A percentile compares a stretch with the other conserved stretches of the same genome.
phyloP scores from a whole-genome alignment of 2,329 filamentous ascomycete species.

The Pseudogymnoascus sp. region DNA sequence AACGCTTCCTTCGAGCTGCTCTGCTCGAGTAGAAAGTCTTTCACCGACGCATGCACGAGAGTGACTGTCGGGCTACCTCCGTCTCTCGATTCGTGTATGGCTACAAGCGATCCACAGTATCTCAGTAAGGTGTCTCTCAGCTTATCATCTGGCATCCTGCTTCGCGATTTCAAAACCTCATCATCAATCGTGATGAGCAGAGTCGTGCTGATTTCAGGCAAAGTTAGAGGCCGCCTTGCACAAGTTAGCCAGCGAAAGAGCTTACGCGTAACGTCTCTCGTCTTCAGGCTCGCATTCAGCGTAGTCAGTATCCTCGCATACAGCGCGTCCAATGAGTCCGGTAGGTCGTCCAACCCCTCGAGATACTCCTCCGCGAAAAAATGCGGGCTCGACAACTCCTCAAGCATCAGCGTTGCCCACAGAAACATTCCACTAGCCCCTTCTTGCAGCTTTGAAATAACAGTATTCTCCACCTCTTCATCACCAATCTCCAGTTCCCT shows the following conservation, averaged over 20 bases:
- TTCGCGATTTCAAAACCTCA: background rate
- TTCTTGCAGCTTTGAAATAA: background rate
- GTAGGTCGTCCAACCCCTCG: background rate
- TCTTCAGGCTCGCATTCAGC: background rate
- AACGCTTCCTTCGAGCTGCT: background rate
- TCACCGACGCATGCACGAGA: conserved; percentile 1
- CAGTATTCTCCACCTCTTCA: conserved; percentile 6
- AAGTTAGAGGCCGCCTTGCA: background rate
- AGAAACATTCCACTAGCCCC: conserved; percentile 14
- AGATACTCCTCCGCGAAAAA: conserved; percentile 3
- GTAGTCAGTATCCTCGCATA: conserved; percentile 3
- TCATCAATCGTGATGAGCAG: conserved; percentile 6
- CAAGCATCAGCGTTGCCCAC: conserved; percentile 12
- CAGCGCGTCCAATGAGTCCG: background rate
- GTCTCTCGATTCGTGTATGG: background rate
- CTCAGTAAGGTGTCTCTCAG: background rate
- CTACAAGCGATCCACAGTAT: background rate
- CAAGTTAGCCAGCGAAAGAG: conserved; percentile 7
- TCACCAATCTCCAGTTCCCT: background rate
- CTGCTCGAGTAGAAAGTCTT: background rate
- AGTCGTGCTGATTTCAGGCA: conserved; percentile 8
- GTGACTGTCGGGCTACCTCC: background rate
- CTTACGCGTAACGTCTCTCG: conserved; percentile 5
- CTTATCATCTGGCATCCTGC: conserved; percentile 7
- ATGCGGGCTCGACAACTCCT: conserved; percentile 9